Percentiles rank a stretch among this genome's conserved stretches.
Evolutionary conservation across 305 asterid species (phyloP).

Genomic region (Fraxinus nigra): DNA sequence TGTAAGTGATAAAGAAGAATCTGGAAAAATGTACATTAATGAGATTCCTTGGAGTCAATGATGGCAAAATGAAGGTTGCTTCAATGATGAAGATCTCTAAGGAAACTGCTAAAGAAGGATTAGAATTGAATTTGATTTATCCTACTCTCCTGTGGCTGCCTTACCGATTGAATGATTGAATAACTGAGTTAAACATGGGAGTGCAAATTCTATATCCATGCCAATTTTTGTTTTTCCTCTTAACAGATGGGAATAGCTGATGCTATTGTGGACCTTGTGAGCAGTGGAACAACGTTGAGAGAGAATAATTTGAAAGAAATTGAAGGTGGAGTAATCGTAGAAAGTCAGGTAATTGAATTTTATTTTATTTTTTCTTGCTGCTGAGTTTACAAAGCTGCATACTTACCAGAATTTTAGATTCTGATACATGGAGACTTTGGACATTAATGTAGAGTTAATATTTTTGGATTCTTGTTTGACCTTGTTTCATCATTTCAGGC

Average conservation of each 20-base stretch:
- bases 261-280: constrained; percentile 97
- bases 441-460: constrained; percentile 8
- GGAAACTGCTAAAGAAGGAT: neutral
- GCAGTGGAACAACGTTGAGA: constrained; percentile 93
- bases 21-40: constrained; percentile 6
- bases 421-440: constrained; percentile 10
- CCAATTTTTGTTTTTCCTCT: constrained; percentile 11
- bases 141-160: neutral
- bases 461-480: constrained; percentile 24
- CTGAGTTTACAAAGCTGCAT: neutral
- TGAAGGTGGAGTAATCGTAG: constrained; percentile 82
- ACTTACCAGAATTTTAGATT: neutral
- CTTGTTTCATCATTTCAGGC: constrained; percentile 52
- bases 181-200: neutral
- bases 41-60: neutral
- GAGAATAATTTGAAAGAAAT: constrained; percentile 95
- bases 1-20: neutral
- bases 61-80: neutral
- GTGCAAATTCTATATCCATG: neutral
- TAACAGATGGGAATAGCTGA: constrained; percentile 97
- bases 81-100: neutral
- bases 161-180: neutral
- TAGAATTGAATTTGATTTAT: neutral
- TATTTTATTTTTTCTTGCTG: neutral
- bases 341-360: constrained; percentile 73